A percentile compares a stretch with the other conserved stretches of the same genome.
These are phyloP conservation scores for Starmera stellimalicola DNA, from an alignment of 1,139 yeast genomes.

Conservation along the genomic window DNA sequence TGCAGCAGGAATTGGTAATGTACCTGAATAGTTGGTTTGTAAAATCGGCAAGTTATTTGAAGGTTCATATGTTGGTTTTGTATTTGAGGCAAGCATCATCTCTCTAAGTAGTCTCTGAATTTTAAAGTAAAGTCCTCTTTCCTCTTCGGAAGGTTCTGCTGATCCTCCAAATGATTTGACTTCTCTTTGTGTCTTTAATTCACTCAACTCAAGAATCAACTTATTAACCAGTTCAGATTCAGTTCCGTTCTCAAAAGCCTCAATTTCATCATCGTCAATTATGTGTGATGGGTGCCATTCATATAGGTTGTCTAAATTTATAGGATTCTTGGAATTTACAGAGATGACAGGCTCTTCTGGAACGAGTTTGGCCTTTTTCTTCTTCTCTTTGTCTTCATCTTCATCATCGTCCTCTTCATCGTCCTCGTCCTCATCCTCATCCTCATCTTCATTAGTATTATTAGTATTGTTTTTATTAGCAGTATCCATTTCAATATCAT, in stretches of 20 bases:
- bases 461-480: not conserved
- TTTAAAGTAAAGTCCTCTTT: conserved; percentile 41
- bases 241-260: conserved; percentile 34
- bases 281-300: conserved; percentile 46
- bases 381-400: conserved; percentile 3
- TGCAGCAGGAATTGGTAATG: conserved; percentile 56
- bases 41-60: conserved; percentile 49
- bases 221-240: conserved; percentile 49
- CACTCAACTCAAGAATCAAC: conserved; percentile 48
- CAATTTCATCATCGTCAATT: conserved; percentile 43
- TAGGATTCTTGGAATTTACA: conserved; percentile 9
- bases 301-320: conserved; percentile 38
- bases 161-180: conserved; percentile 29
- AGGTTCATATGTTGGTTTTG: conserved; percentile 1
- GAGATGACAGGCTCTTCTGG: conserved; percentile 9
- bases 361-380: too few relatives aligned
- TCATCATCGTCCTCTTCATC: conserved; percentile 5
- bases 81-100: conserved; percentile 24
- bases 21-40: conserved; percentile 67
- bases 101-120: conserved; percentile 40
- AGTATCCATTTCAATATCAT: conserved; percentile 7
- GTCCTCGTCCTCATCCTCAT: conserved; percentile 4
- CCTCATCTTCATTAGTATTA: not conserved
- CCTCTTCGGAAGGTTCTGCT: conserved; percentile 30
- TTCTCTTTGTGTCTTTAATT: conserved; percentile 50